Evolutionary conservation across 2,329 filamentous ascomycete genomes (phyloP), one percentile per base, ranked within the genome.

Genomic region (Alternaria gaisen): DNA sequence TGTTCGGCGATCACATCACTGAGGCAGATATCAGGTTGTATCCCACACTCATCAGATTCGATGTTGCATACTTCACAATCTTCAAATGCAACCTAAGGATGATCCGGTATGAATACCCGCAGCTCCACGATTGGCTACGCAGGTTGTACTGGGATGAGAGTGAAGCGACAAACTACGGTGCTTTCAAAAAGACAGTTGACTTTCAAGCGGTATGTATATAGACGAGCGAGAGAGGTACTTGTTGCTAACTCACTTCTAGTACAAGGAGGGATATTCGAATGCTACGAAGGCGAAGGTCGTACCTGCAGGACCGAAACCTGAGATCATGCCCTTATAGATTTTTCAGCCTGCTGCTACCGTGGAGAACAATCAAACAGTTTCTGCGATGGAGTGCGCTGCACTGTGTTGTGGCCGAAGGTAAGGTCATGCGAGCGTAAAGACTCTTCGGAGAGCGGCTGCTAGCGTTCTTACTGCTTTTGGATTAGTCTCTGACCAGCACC

Each of bases 81-180:
- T 89, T 89, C 80, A 88, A 88, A 78, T 94, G 91, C 82, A 96
- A 96, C 80, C 81, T 95, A 64, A 86, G 88, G 32, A 92, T 95
- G 80, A 93, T 96, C 73, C 85, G 92, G 51, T 90, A 87, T 16
- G 92, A 92, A 3, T 97, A 94, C 77, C 93, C 93, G 36, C 83
- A 84, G 52, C 81, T 96, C 61, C 91, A 97, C 81, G 82, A 80
- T 59, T 97, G 93, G 92, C 79, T 96, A 81, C 85, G 91, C 59
- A 85, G 88, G 72, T 81, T 96, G 68, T 97, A 97, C 82, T 97
- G 93, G 93, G 89, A 90, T 41, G 68, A 74, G 57, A 64, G 69
- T 28, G 69, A 68, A 50, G 50, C 41, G 62, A 74, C 70, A 1
- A 64, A 64, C 41, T 67, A 65, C 5, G 69, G 68, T 5, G 69